phyloP scores from a whole-genome alignment of 75 land plant genomes.

The Azolla pinnata region DNA sequence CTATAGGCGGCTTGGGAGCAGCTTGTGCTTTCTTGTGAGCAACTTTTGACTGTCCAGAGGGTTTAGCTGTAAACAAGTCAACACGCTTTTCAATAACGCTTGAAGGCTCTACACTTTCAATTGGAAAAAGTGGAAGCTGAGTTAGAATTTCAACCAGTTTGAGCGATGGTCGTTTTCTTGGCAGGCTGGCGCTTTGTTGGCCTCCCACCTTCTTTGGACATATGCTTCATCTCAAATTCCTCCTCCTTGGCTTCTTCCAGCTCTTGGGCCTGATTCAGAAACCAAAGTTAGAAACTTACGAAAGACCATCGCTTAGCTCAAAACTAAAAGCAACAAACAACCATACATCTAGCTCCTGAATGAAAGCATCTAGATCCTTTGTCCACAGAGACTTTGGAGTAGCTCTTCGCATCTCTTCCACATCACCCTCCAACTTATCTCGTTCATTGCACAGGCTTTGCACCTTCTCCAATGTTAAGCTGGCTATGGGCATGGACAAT shows the following conservation, averaged over 20 bases:
- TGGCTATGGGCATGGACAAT: conserved; percentile 80
- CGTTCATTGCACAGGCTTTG: conserved; percentile 51
- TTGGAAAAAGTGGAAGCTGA: conserved; percentile 32
- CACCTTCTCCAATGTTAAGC: conserved; percentile 78
- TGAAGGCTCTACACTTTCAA: too few species aligned
- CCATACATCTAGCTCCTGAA: conserved; percentile 57
- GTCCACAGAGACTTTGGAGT: conserved; percentile 69
- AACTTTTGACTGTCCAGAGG: too few species aligned
- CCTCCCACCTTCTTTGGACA: conserved; percentile 25
- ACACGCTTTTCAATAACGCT: too few species aligned
- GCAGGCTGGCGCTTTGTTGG: conserved; percentile 12
- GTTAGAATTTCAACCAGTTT: neutral
- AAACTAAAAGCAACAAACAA: neutral
- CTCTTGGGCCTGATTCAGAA: conserved; percentile 24
- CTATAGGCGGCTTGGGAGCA: too few species aligned
- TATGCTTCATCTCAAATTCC: conserved; percentile 24
- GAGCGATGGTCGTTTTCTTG: conserved; percentile 14
- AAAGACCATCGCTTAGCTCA: neutral
- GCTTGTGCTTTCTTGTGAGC: too few species aligned
- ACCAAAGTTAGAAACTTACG: neutral
- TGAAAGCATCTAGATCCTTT: conserved; percentile 71
- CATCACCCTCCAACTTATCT: conserved; percentile 50
- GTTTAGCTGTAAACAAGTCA: too few species aligned
- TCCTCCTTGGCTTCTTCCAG: conserved; percentile 32
- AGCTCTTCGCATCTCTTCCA: conserved; percentile 52